A percentile compares a stretch with the other conserved stretches of the same genome.
phyloP scores from a whole-genome alignment of 768 basidiomycete genomes.

The Phallus indusiatus region DNA sequence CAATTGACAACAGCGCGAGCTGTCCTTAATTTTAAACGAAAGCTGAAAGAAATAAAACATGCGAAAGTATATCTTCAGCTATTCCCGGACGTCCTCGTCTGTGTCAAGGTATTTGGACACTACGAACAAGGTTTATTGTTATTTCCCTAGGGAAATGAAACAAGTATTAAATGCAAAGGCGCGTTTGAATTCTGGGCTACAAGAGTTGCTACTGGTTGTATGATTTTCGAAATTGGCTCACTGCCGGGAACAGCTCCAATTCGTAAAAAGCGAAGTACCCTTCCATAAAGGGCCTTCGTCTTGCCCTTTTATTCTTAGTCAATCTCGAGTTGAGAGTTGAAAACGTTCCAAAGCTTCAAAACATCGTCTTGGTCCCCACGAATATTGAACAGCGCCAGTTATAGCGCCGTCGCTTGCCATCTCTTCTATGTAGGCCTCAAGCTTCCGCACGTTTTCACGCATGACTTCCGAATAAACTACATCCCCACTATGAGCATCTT shows the following conservation, averaged over 20 bases:
- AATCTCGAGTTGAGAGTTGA: slow-evolving; percentile 95
- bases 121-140: not conserved
- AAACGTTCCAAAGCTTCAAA: slow-evolving; percentile 92
- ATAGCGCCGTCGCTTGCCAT: slow-evolving; percentile 95
- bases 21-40: slow-evolving; percentile 79
- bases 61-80: slow-evolving; percentile 79
- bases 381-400: slow-evolving; percentile 77
- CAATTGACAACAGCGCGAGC: slow-evolving; percentile 83
- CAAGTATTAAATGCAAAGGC: slow-evolving; percentile 98
- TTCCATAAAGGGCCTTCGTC: slow-evolving; percentile 91
- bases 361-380: slow-evolving; percentile 98
- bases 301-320: slow-evolving; percentile 94
- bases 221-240: slow-evolving; percentile 83
- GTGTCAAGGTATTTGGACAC: slow-evolving; percentile 66
- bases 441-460: slow-evolving; percentile 91
- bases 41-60: slow-evolving; percentile 84
- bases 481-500: slow-evolving; percentile 88
- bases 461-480: slow-evolving; percentile 93
- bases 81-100: slow-evolving; percentile 95
- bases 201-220: slow-evolving; percentile 78
- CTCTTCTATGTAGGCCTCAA: slow-evolving; percentile 96
- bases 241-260: slow-evolving; percentile 55
- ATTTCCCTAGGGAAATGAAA: slow-evolving; percentile 79
- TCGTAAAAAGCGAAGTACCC: slow-evolving; percentile 87
- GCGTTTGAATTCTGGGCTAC: slow-evolving; percentile 97